Conservation (phyloP, 352 stramenopile genomes). For the Phytophthora meadii region DNA sequence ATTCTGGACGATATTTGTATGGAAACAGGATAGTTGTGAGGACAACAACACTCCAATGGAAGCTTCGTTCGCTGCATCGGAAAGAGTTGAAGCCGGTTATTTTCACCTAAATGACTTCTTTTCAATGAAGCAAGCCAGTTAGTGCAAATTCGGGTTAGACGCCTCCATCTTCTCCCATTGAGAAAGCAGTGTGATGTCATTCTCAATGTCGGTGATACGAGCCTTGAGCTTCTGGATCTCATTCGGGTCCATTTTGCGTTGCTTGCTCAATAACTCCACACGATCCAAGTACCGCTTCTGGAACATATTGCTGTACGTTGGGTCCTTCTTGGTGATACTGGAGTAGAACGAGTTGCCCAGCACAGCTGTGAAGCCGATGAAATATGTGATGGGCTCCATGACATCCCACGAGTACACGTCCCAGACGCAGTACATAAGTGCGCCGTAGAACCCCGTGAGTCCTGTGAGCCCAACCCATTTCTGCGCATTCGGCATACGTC, state of each 20-base stretch:
- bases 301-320: conserved; percentile 88
- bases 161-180: conserved; percentile 58
- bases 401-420: conserved; percentile 91
- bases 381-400: conserved; percentile 92
- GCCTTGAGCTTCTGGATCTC: conserved; percentile 54
- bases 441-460: conserved; percentile 73
- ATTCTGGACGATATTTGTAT: conserved; percentile 12
- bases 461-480: conserved; percentile 75
- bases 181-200: conserved; percentile 64
- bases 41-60: background rate
- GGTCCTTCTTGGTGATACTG: conserved; percentile 79
- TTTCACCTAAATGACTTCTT: conserved; percentile 1
- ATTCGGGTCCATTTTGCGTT: conserved; percentile 58
- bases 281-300: conserved; percentile 69
- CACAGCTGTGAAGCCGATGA: conserved; percentile 89
- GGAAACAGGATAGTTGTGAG: conserved; percentile 16
- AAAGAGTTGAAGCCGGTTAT: background rate
- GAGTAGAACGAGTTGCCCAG: conserved; percentile 86
- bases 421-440: conserved; percentile 85
- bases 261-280: conserved; percentile 48
- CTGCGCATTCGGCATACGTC: conserved; percentile 66
- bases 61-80: conserved; percentile 35
- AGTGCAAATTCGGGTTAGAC: conserved; percentile 14
- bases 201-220: conserved; percentile 62
- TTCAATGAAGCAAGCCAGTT: conserved; percentile 5